Evolutionary conservation across 495 filamentous ascomycete species (phyloP).

Genomic region (Penicillium malachiteum): DNA sequence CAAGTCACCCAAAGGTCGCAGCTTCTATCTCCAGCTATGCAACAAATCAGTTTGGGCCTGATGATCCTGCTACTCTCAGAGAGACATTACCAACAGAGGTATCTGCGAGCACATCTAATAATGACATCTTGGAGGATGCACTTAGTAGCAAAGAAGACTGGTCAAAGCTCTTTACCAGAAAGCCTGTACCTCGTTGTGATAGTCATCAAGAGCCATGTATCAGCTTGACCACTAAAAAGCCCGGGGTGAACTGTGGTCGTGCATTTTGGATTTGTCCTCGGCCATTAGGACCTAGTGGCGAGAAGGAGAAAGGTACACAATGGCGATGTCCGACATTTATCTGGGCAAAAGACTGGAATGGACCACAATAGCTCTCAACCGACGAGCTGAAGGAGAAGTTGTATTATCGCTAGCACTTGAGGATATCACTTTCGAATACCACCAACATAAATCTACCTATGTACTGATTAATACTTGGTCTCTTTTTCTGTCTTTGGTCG

Average conservation of each 20-base stretch:
- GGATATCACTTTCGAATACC: no score
- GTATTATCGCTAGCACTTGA: no score
- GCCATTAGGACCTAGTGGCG: constrained; percentile 77
- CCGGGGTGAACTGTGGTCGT: constrained; percentile 77
- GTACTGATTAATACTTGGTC: no score
- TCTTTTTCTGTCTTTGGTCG: no score
- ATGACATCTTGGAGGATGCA: constrained; percentile 59
- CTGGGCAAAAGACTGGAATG: constrained; percentile 84
- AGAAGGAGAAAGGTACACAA: constrained; percentile 76
- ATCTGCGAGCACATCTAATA: constrained; percentile 7
- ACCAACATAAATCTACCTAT: no score
- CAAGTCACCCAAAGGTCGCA: background rate
- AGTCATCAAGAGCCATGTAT: constrained; percentile 82
- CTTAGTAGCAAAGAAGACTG: constrained; percentile 79
- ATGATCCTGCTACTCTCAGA: background rate
- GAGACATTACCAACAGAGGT: background rate
- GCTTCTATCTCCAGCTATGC: background rate
- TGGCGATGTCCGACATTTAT: constrained; percentile 89
- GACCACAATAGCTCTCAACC: background rate
- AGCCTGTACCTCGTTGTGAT: constrained; percentile 73
- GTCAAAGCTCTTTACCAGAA: constrained; percentile 79
- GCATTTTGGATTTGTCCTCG: constrained; percentile 85
- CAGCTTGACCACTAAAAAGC: constrained; percentile 77
- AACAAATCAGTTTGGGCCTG: background rate
- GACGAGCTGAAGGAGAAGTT: no score